phyloP scores from a whole-genome alignment of 2,329 filamentous ascomycete species.

The Aureobasidium lini region DNA sequence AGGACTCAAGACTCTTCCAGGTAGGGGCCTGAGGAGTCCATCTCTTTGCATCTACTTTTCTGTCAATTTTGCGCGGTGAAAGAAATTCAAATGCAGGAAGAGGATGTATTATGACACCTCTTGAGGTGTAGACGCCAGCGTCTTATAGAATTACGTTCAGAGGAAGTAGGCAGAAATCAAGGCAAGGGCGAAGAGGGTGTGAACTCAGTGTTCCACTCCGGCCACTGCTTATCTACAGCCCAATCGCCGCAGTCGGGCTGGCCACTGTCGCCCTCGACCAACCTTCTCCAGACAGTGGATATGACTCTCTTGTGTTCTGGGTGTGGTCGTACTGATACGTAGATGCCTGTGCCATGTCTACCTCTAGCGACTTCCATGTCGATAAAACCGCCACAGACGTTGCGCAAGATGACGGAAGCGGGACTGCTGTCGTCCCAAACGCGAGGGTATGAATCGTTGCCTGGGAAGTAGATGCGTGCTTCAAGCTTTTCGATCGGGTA shows the following conservation, averaged over 20 bases:
- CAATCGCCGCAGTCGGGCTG: conserved; percentile 24
- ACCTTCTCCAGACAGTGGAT: conserved; percentile 26
- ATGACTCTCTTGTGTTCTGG: conserved; percentile 15
- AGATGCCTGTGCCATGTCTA: conserved; percentile 26
- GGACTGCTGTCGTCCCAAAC: conserved; percentile 36
- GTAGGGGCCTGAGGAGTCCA: too few species aligned
- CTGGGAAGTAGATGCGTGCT: conserved; percentile 34
- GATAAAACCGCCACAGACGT: conserved; percentile 32
- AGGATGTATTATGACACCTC: neutral
- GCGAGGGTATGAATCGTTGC: conserved; percentile 28
- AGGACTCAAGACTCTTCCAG: too few species aligned
- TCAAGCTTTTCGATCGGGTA: conserved; percentile 28
- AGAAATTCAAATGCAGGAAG: too few species aligned
- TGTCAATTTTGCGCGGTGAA: neutral
- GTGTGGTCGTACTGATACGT: conserved; percentile 22
- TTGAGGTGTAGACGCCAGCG: neutral
- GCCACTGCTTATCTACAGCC: conserved; percentile 27
- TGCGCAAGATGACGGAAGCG: conserved; percentile 29
- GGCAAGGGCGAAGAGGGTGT: conserved; percentile 7
- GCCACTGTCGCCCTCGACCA: conserved; percentile 22
- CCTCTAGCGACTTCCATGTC: conserved; percentile 29
- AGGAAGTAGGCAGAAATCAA: neutral
- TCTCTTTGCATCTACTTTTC: neutral
- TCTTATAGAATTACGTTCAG: neutral
- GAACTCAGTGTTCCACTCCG: conserved; percentile 19